phyloP scores from a whole-genome alignment of 352 stramenopile species.

The Aphanomyces astaci region DNA sequence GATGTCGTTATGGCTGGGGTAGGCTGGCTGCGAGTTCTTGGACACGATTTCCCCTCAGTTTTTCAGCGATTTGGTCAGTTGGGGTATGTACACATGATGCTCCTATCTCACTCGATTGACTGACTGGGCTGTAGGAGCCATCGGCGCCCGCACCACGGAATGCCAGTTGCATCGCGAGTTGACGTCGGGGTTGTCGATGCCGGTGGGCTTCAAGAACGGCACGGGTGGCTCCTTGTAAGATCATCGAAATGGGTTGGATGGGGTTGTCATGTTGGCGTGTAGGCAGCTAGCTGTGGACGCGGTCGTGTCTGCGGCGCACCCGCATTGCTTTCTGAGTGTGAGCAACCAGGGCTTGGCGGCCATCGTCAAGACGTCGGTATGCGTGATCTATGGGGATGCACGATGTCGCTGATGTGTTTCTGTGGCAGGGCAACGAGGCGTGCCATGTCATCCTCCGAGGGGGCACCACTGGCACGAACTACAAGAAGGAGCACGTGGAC shows the following conservation, averaged over 20 bases:
- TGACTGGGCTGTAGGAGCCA: slow-evolving; percentile 56
- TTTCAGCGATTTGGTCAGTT: slow-evolving; percentile 83
- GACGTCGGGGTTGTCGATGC: slow-evolving; percentile 83
- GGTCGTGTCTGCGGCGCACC: slow-evolving; percentile 68
- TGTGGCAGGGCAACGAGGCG: slow-evolving; percentile 74
- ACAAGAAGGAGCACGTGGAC: slow-evolving; percentile 73
- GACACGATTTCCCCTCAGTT: slow-evolving; percentile 89
- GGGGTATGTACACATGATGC: too few species aligned
- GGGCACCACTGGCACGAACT: slow-evolving; percentile 80
- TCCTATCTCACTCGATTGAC: too few species aligned
- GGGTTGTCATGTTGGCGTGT: too few species aligned
- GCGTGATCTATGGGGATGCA: too few species aligned
- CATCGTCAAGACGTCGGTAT: slow-evolving; percentile 77
- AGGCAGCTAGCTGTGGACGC: slow-evolving; percentile 79
- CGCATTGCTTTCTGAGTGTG: slow-evolving; percentile 84
- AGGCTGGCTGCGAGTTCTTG: slow-evolving; percentile 79
- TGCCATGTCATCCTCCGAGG: slow-evolving; percentile 87
- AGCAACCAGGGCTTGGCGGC: slow-evolving; percentile 78
- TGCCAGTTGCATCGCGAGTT: slow-evolving; percentile 86
- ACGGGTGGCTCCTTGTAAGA: slow-evolving; percentile 76
- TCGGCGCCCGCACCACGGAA: slow-evolving; percentile 86
- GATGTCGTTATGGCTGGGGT: too few species aligned
- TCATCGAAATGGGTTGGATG: too few species aligned
- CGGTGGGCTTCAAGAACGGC: slow-evolving; percentile 89
- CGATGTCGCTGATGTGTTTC: too few species aligned